Evolutionary conservation across 352 stramenopile genomes (phyloP), one percentile per base, ranked within the genome.

Genomic region (Phytopythium cucurbitacearum): DNA sequence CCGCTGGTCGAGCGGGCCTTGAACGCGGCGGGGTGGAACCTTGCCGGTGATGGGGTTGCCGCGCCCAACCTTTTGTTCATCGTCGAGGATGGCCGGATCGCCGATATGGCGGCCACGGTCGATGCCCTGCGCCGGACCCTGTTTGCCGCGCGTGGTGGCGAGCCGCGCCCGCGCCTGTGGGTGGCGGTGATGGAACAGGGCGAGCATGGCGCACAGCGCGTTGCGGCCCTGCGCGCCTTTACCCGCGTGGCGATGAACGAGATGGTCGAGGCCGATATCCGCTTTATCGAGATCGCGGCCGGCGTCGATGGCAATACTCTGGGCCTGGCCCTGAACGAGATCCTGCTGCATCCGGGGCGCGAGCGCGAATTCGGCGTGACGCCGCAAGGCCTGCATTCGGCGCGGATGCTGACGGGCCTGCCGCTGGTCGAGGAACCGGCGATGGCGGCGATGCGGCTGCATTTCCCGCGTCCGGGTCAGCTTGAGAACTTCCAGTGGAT

Each of bases 401-500:
- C 41, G 41, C 41, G 41, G 41, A 47, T 47, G 41, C 41, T 47
- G 41, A 47, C 41, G 41, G 41, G 41, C 41, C 41, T 47, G 41
- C 41, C 41, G 41, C 41, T 47, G 41, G 41, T 47, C 41, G 41
- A 47, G 41, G 41, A 47, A 47, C 41, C 41, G 41, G 41, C 41
- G 41, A 47, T 47, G 41, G 41, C 41, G 41, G 41, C 41, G 41
- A 47, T 47, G 41, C 41, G 41, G 41, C 41, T 47, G 41, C 41
- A 47, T 47, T 47, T 47, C 41, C 41, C 41, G 41, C 41, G 41
- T 47, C 41, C 41, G 41, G 41, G 41, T 47, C 41, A 47, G 41
- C 41, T 47, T 47, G 41, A 47, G 41, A 47, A 47, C 41, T 47
- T 47, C 41, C 41, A 47, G 41, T 47, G 41, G 41, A 47, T 47